Base-by-base conservation (phyloP, 129 eudicot genomes). In the Flaveria ramosissima region DNA sequence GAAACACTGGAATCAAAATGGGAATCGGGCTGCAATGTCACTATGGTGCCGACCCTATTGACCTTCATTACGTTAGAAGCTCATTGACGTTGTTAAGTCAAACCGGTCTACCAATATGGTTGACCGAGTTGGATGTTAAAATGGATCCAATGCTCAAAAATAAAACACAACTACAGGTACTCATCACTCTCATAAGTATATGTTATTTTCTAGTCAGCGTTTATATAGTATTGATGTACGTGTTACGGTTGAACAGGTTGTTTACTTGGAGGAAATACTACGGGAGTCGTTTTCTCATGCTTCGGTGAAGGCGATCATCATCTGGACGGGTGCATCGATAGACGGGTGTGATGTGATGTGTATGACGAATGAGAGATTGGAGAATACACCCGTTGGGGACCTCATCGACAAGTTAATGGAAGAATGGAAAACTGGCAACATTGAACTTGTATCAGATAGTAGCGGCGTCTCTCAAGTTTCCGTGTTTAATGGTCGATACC, bases 41-140 rank as follows among this genome's bases (percentile, higher is more conserved):
- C 77, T 93, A 90, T 50, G 71, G 68, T 14, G 82, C 81, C 0
- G 73, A 59, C 26, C 79, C 63, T 7, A 82, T 88, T 0, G 91
- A 90, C 56, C 55, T 91, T 45, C 86, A 88, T 56, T 93, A 85
- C 36, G 72, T 85, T 10, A 84, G 98, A 77, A 72, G 80, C 1
- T 78, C 87, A 11, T 17, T 90, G 23, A 88, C 82, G 39, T 24
- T 19, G 9, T 83, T 93, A 15, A 89, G 84, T 73, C 69, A 89
- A 13, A 57, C 83, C 1, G 80, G 81, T 17, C 61, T 87, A 47
- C 98, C 98, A 1, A 81, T 90, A 71, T 93, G 98, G 98, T 77
- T 93, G 3, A 90, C 98, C 0, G 98, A 93, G 56, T 57, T 93
- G 70, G 94, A 87, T 73, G 91, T 91, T 24, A 63, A 51, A 7